Evolutionary conservation across 1,284 basidiomycete genomes (phyloP), one percentile per base, ranked within the genome.

Genomic region (Trichosporon faecale): DNA sequence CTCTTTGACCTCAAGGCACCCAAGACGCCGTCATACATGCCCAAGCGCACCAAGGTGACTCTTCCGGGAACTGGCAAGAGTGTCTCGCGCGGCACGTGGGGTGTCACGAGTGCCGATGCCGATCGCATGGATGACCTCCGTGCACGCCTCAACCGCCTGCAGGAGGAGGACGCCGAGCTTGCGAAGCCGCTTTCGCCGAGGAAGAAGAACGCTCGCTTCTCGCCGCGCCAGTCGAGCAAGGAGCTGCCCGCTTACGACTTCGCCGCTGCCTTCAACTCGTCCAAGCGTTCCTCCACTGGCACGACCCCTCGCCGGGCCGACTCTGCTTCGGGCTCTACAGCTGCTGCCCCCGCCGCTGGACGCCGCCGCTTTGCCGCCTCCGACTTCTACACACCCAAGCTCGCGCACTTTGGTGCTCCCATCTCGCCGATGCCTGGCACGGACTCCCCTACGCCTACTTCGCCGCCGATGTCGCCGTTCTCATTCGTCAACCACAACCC

Each of bases 241-340:
- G 29, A 65, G 25, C 49, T 66, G 8, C 49, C 80, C 21, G 75
- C 83, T 64, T 88, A 88, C 79, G 86, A 87, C 77, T 87, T 87
- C 77, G 84, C 84, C 49, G 78, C 83, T 6, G 84, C 85, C 9
- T 79, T 87, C 68, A 85, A 85, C 75, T 80, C 75, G 21, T 65
- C 79, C 76, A 66, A 77, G 61, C 72, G 75, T n/a, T 40, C 65
- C 1, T 82, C 79, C 35, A 44, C 68, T 11, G 25, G 52, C 11
- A 65, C 65, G 27, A 31, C 57, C 12, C 55, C 25, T 27, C 55
- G 25, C 57, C 6, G 29, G 27, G 27, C 27, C 16, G 27, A 61
- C 57, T 29, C 27, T 18, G 57, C 29, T 33, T 31, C 57, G 11
- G 18, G 21, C 8, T 29, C 27, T 3, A 16, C 52, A 12, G 23